A percentile compares a stretch with the other conserved stretches of the same genome.
Evolutionary conservation across 1,284 basidiomycete genomes (phyloP).

Genomic region (Athelia sp.): DNA sequence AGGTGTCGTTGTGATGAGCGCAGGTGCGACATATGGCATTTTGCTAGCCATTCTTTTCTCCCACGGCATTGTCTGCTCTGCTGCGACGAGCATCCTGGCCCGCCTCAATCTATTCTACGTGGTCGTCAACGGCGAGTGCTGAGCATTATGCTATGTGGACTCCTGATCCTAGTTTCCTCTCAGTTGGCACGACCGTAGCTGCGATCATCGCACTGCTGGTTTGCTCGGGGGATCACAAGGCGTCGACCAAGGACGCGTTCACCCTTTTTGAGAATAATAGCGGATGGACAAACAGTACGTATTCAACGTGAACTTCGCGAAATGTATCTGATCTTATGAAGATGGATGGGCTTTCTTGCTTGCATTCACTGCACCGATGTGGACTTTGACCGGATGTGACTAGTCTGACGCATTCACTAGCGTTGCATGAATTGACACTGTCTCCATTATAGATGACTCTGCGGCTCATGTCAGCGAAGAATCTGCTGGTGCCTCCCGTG

Average conservation of each 20-base stretch:
- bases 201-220: conserved; percentile 57
- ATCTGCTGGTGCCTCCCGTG: conserved; percentile 57
- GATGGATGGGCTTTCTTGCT: conserved; percentile 72
- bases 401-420: background rate
- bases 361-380: conserved; percentile 71
- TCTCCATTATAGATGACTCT: conserved; percentile 51
- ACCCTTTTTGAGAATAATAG: conserved; percentile 67
- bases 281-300: conserved; percentile 57
- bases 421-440: background rate
- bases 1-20: conserved; percentile 42
- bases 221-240: conserved; percentile 46
- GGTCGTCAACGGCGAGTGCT: conserved; percentile 47
- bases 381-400: conserved; percentile 70
- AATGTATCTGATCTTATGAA: conserved; percentile 17
- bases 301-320: background rate
- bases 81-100: conserved; percentile 61
- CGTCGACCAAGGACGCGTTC: conserved; percentile 64
- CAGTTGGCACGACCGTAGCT: conserved; percentile 56
- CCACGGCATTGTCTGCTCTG: conserved; percentile 67
- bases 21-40: conserved; percentile 66
- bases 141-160: conserved; percentile 1
- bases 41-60: conserved; percentile 55
- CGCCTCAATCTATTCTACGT: conserved; percentile 67
- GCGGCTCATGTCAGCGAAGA: conserved; percentile 79
- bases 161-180: conserved; percentile 9